A percentile compares a stretch with the other conserved stretches of the same genome.
Evolutionary conservation across 1,284 basidiomycete species (phyloP).

Genomic region (Puccinia hordei): DNA sequence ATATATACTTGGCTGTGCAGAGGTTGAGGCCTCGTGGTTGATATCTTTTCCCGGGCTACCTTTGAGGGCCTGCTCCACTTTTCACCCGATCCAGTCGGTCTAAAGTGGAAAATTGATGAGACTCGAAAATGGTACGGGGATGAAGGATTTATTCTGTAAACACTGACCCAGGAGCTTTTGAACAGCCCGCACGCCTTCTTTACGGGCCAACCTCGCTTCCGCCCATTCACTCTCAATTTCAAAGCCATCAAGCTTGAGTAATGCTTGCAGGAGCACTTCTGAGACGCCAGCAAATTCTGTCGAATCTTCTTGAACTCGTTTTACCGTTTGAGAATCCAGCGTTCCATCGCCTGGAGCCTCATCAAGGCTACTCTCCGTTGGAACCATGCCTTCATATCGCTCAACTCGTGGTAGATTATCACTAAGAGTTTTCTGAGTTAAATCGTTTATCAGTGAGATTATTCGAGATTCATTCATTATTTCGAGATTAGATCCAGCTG

Average conservation of each 20-base stretch:
- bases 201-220: conserved; percentile 70
- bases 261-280: conserved; percentile 68
- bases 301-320: conserved; percentile 55
- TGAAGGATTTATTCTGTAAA: not conserved
- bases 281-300: conserved; percentile 62
- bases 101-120: not conserved
- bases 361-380: not conserved
- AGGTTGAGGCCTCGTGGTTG: not conserved
- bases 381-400: conserved; percentile 13
- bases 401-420: conserved; percentile 24
- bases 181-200: conserved; percentile 71
- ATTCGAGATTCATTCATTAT: conserved; percentile 20
- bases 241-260: conserved; percentile 75
- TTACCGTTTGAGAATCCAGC: not conserved
- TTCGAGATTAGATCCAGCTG: not conserved
- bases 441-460: conserved; percentile 11
- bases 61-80: not conserved
- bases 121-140: no score
- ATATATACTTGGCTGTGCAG: not conserved
- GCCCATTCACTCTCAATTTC: conserved; percentile 70
- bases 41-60: not conserved
- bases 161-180: conserved; percentile 59
- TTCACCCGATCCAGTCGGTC: conserved; percentile 27
- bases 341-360: not conserved
- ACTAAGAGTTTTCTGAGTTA: conserved; percentile 6